These are phyloP conservation scores for Phytophthora melonis DNA, from an alignment of 352 stramenopile species.

Conservation along the genomic window DNA sequence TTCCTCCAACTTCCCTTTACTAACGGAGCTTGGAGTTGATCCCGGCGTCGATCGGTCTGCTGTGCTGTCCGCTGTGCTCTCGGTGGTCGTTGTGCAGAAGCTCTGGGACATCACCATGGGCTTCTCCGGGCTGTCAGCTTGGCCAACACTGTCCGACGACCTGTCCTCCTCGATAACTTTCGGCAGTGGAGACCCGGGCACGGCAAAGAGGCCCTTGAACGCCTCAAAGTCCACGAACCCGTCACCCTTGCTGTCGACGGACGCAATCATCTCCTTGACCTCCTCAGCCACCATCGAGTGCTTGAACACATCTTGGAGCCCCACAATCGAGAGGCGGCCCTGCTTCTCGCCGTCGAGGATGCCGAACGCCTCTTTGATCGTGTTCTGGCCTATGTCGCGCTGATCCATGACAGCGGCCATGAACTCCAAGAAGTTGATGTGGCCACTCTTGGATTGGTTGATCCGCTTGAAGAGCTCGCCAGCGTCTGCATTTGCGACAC, in stretches of 20 bases:
- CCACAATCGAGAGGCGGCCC: slow-evolving; percentile 92
- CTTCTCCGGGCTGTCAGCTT: slow-evolving; percentile 34
- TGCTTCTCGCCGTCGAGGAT: slow-evolving; percentile 92
- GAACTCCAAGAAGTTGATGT: slow-evolving; percentile 97
- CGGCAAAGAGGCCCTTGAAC: slow-evolving; percentile 83
- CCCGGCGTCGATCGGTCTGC: slow-evolving; percentile 24
- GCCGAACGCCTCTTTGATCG: slow-evolving; percentile 92
- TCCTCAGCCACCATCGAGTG: slow-evolving; percentile 89
- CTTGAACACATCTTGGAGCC: slow-evolving; percentile 89
- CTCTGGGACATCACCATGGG: slow-evolving; percentile 9
- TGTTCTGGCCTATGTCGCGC: slow-evolving; percentile 89
- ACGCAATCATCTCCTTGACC: slow-evolving; percentile 91
- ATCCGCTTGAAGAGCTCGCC: slow-evolving; percentile 81
- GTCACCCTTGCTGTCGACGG: slow-evolving; percentile 85
- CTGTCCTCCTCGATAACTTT: slow-evolving; percentile 51
- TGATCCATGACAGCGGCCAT: slow-evolving; percentile 94
- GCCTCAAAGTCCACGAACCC: slow-evolving; percentile 91
- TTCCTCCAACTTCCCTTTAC: slow-evolving; percentile 14
- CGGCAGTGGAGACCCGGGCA: slow-evolving; percentile 40
- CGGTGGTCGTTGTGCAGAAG: slow-evolving; percentile 25
- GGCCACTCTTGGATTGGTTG: slow-evolving; percentile 81
- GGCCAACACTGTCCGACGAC: slow-evolving; percentile 17
- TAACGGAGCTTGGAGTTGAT: slow-evolving; percentile 25
- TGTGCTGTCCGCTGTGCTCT: slow-evolving; percentile 32
- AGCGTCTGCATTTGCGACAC: slow-evolving; percentile 77